Conservation (phyloP, 2,329 filamentous ascomycete genomes). For the Endothia cerciana region DNA sequence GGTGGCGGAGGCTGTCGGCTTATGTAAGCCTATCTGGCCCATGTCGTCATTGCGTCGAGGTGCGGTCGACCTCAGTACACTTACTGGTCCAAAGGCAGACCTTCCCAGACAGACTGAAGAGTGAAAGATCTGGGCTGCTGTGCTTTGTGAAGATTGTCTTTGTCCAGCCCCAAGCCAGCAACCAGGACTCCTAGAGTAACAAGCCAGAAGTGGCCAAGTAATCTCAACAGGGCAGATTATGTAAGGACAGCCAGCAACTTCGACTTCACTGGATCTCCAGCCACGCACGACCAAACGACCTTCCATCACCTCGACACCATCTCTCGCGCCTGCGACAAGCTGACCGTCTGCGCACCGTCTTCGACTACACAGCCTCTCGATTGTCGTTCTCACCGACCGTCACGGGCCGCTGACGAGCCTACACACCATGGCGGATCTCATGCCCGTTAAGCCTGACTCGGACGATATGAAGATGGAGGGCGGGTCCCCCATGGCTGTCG, state of each 20-base stretch:
- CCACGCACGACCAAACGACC: background rate
- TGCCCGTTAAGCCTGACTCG: conserved; percentile 50
- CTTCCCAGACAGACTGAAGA: background rate
- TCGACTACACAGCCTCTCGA: background rate
- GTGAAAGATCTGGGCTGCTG: background rate
- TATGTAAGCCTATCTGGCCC: background rate
- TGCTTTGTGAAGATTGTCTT: background rate
- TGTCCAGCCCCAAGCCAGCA: background rate
- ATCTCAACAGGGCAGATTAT: conserved; percentile 2
- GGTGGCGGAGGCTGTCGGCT: background rate
- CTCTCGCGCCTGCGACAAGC: background rate
- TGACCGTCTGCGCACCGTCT: background rate
- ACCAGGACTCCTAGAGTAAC: background rate
- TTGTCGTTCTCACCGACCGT: background rate
- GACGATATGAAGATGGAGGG: conserved; percentile 48
- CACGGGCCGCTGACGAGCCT: background rate
- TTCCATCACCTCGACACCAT: background rate
- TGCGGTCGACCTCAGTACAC: background rate
- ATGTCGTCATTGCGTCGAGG: background rate
- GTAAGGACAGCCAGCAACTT: background rate
- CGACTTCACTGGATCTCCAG: background rate
- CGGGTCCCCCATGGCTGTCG: conserved; percentile 47
- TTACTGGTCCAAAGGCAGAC: background rate
- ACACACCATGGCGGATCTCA: conserved; percentile 29
- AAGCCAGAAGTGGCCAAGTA: background rate